Base-by-base conservation (phyloP, 2,329 filamentous ascomycete species). In the Cladophialophora psammophila region DNA sequence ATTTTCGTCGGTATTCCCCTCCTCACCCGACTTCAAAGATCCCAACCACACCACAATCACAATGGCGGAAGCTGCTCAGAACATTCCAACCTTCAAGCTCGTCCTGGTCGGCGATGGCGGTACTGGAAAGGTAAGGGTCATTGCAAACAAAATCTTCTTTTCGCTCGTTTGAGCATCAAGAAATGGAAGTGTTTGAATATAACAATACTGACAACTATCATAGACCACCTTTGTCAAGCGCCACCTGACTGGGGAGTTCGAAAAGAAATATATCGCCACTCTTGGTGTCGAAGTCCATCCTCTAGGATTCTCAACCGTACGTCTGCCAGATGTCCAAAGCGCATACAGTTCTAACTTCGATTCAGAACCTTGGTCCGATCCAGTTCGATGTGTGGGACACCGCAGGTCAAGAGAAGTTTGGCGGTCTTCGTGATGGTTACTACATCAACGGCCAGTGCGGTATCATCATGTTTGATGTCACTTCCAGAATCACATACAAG, bases 381-480 rank as follows among this genome's bases (percentile, higher is more conserved):
- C 93, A 96, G 86, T 99, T 99, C 86, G 94, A 99, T 81, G 95
- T 98, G 76, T 99, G 94, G 94, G 94, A 99, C 82, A 99, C 94
- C 72, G 94, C 94, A 76, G 94, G 94, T 76, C 94, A 99, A 85
- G 94, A 99, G 88, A 99, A 98, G 89, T 99, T 99, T 75, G 94
- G 94, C 83, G 94, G 94, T 88, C 93, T 99, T 78, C 92, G 94
- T 86, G 94, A 99, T 84, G 94, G 94, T 76, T 99, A 99, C 90
- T 99, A 99, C 88, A 99, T 99, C 88, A 97, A 97, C 86, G 94
- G 94, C 79, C 94, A 98, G 86, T 98, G 94, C 84, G 94, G 95
- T 86, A 97, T 99, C 87, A 98, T 99, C 90, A 99, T 99, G 94
- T 99, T 99, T 83, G 94, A 99, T 83, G 94, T 99, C 74, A 98